These are phyloP conservation scores for Przewalskia tangutica DNA, from an alignment of 257 asterid species.

Conservation along the genomic window DNA sequence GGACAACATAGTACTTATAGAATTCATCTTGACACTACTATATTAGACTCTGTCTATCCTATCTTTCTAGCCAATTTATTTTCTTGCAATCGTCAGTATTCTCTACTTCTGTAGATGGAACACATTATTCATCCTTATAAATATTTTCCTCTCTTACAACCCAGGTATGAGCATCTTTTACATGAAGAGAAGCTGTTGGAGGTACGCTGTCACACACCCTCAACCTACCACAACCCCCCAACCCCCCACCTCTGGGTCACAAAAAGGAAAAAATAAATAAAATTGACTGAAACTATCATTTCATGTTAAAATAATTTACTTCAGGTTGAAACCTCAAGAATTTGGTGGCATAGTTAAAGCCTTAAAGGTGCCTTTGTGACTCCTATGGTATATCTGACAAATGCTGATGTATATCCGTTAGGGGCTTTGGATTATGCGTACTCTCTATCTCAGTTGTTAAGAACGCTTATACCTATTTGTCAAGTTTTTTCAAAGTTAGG, in stretches of 20 bases:
- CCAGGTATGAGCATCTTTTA: conserved; percentile 73
- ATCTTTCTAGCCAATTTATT: background rate
- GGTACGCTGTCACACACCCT: conserved; percentile 27
- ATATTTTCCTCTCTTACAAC: background rate
- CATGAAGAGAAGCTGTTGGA: conserved; percentile 87
- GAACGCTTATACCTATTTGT: background rate
- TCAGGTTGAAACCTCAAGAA: conserved; percentile 1
- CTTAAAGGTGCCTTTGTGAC: background rate
- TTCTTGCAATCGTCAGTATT: background rate
- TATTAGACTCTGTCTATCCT: background rate
- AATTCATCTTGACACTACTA: background rate
- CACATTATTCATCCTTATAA: background rate
- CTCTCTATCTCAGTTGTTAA: background rate
- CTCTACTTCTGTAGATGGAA: background rate
- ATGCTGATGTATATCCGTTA: background rate
- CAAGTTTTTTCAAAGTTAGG: background rate
- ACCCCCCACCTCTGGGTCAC: no score
- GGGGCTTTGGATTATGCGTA: background rate
- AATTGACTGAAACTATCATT: background rate
- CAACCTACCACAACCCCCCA: background rate
- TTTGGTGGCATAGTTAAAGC: background rate
- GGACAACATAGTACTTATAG: background rate
- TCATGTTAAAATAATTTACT: background rate
- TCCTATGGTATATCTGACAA: background rate
- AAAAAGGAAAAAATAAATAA: background rate